Evolutionary conservation across 2,329 filamentous ascomycete species (phyloP), one percentile per base, ranked within the genome.

Genomic region (Bipolaris zeicola): DNA sequence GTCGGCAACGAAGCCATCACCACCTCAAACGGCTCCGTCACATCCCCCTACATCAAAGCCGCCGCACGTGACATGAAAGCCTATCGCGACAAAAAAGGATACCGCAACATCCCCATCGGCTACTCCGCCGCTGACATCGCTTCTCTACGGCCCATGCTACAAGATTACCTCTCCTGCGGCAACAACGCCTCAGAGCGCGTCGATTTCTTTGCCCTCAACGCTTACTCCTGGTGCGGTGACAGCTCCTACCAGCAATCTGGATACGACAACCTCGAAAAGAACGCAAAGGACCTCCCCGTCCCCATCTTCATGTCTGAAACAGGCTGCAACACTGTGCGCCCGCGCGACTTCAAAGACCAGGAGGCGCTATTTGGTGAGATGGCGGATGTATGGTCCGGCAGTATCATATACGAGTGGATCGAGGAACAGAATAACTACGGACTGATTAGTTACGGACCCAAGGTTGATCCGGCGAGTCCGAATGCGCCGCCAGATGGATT

Each of bases 341-440:
- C 88, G 0, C 83, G 89, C 41, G 78, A 81, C 1, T 92, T 90
- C 71, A 81, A 81, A 22, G 89, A 96, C 71, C 90, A 95, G 76
- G 81, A 84, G 38, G 87, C 90, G 47, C 91, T 96, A 65, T 89
- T 95, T 67, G 89, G 90, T 41, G 77, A 90, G 2, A 96, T 96
- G 92, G 78, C 83, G 5, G 80, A 82, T 77, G 86, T 81, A 26
- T 88, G 85, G 82, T 92, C 89, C 49, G 92, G 92, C 52, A 83
- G 90, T 50, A 92, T 96, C 61, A 82, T 96, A 63, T 96, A 96
- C 77, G 91, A 96, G 73, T 96, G 92, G 92, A 91, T 96, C 61
- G 80, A 94, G 72, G 92, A 96, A 76, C 80, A 84, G 48, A 96
- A 96, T 76, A 77, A 91, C 68, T 96, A 96, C 75, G 92, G 92